Evolutionary conservation across 495 filamentous ascomycete species (phyloP), one percentile per base, ranked within the genome.

Genomic region (Aspergillus taichungensis): DNA sequence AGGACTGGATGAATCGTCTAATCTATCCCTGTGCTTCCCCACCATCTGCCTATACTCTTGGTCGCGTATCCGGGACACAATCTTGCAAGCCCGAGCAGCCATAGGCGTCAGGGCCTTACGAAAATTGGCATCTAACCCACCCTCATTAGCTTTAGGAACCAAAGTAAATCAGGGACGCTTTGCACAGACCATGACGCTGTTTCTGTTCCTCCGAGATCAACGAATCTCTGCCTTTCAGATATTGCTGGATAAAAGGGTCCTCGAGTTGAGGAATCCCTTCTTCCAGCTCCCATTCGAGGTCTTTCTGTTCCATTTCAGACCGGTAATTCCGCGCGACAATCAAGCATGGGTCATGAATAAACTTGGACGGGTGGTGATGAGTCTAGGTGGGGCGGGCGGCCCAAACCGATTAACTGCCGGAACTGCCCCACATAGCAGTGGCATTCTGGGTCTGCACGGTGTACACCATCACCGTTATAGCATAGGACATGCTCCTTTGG

Each of bases 31-130:
- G 18, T 24, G 89, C 50, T 72, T 71, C 59, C 91, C 85, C 79
- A 95, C 88, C 8, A 78, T 72, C 14, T 79, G 74, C 59, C 85
- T 88, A 47, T 87, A 87, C 63, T 97, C 92, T 41, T 86, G 76
- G 44, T 75, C 75, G 40, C 88, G 79, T 52, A 97, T 91, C 39
- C 77, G 75, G 9, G 75, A 71, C 30, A 94, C 83, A 47, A 97
- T 94, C 40, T 72, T 69, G 54, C 82, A 82, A 13, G 92, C 92
- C 54, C 78, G 75, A 42, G 72, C 69, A 9, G 88, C 88, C 18
- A 85, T 76, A 0, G 84, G 83, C 5, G 87, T 85, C 37, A 94
- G 71, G 47, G 85, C 73, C 36, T 82, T 77, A 59, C 60, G 64
- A 27, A 69, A 58, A 28, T 56, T 65, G 8, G 55, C 60, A 46